Evolutionary conservation across 192 early-diverging fungal species (phyloP), one percentile per base, ranked within the genome.

Genomic region (Rhizoclosmatium sp.): DNA sequence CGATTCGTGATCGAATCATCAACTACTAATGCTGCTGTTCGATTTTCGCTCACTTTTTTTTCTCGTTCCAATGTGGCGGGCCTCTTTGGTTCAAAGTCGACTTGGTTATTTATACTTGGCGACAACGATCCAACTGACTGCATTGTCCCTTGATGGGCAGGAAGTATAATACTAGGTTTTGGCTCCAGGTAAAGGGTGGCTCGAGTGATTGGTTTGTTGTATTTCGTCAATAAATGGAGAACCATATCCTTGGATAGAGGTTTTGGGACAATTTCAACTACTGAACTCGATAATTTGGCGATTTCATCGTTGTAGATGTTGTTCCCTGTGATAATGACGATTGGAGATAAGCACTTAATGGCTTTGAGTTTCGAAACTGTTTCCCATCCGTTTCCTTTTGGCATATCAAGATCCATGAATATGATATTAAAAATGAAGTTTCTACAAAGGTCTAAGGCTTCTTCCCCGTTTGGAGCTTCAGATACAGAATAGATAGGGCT

Each of bases 371-470:
- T 56, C 10, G 44, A 47, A n/a, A 60, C 48, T 4, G 61, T 48
- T 40, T 76, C 75, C 75, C 78, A 65, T 44, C 81, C 81, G 31
- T 78, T 71, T 59, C 62, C 46, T 23, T 67, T 45, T 31, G 68
- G 69, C 76, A 82, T 82, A 66, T 82, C 70, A 16, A 78, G 44
- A 69, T 82, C 81, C n/a, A 74, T 54, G 42, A 78, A 78, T n/a
- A 82, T 82, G 47, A 82, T n/a, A 59, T 58, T 78, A 45, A 78
- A 82, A 3, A 41, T 58, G 0, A 39, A 65, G 59, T 47, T 45
- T 14, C 65, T 39, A 71, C 81, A 82, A 19, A 47, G 3, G n/a
- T 64, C 40, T n/a, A 82, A 46, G 4, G 76, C 81, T 64, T 82
- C 81, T 41, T 64, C 70, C 4, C 75, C 75, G 60, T 78, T 75